Conservation (phyloP, 202 grass and related monocot genomes). For the Eragrostis tef region DNA sequence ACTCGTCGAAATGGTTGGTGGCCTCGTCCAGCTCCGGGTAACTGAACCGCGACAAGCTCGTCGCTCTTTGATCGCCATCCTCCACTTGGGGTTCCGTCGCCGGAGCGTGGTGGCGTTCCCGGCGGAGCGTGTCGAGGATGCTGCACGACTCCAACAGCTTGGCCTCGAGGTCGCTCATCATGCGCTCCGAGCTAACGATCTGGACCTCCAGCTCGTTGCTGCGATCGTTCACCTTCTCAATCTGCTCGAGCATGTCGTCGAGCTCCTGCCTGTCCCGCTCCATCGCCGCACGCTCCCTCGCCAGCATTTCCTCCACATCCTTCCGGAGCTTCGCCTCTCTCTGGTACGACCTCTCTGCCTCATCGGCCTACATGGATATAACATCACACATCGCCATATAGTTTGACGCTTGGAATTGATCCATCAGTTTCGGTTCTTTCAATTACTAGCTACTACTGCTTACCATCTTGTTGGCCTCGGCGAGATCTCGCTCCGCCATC, state of each 20-base stretch:
- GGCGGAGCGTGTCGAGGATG: conserved; percentile 48
- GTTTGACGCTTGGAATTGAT: not conserved
- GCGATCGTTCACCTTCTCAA: conserved; percentile 40
- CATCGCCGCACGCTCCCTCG: conserved; percentile 52
- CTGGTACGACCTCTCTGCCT: conserved; percentile 48
- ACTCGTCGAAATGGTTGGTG: conserved; percentile 56
- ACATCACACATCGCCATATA: not conserved
- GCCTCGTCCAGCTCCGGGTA: conserved; percentile 60
- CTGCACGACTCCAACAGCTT: conserved; percentile 49
- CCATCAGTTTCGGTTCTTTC: not conserved
- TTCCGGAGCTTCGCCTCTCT: conserved; percentile 54
- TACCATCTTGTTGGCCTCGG: conserved; percentile 56
- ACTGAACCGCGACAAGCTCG: conserved; percentile 35
- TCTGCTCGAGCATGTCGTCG: conserved; percentile 50
- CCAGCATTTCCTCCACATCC: conserved; percentile 58
- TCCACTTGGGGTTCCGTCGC: not conserved
- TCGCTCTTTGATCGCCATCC: not conserved
- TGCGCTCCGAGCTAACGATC: conserved; percentile 36
- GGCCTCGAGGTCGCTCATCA: conserved; percentile 42
- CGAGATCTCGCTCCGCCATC: conserved; percentile 70
- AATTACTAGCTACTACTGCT: not conserved
- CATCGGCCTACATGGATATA: conserved; percentile 51
- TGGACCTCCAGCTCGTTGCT: conserved; percentile 53
- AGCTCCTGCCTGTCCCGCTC: conserved; percentile 57
- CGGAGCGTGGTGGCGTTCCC: conserved; percentile 1